These are phyloP conservation scores for Tripterygium wilfordii DNA, from an alignment of 177 flowering plant species.

Conservation along the genomic window DNA sequence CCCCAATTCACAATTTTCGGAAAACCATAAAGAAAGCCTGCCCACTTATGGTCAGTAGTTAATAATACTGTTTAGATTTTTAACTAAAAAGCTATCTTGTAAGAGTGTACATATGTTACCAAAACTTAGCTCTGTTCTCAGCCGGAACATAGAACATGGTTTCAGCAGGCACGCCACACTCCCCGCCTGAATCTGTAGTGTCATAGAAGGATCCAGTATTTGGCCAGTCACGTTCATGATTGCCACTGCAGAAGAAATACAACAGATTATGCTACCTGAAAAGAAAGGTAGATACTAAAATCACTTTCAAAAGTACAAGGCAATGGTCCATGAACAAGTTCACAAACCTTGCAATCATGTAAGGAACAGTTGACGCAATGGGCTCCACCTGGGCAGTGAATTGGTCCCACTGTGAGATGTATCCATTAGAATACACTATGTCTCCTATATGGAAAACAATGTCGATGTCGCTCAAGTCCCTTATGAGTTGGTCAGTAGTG, in stretches of 20 bases:
- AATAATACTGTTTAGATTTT: background rate
- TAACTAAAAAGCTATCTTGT: background rate
- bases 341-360: slow-evolving; percentile 79
- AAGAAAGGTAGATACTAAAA: background rate
- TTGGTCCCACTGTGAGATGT: slow-evolving; percentile 95
- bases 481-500: slow-evolving; percentile 76
- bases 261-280: background rate
- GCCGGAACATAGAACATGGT: slow-evolving; percentile 86
- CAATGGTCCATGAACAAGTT: slow-evolving; percentile 1
- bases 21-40: too few relatives aligned
- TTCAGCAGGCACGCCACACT: slow-evolving; percentile 81
- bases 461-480: slow-evolving; percentile 65
- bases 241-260: slow-evolving; percentile 56
- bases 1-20: too few relatives aligned
- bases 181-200: slow-evolving; percentile 69
- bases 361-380: slow-evolving; percentile 74
- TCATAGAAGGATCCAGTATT: slow-evolving; percentile 73
- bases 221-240: slow-evolving; percentile 92
- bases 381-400: slow-evolving; percentile 86
- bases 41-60: background rate
- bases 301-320: background rate
- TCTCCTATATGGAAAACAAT: slow-evolving; percentile 93
- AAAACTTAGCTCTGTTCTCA: slow-evolving; percentile 76
- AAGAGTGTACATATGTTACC: slow-evolving; percentile 35
- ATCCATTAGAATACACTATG: slow-evolving; percentile 74